Conservation (phyloP, 371 early-diverging fungal species). For the Haplosporangium sp. region DNA sequence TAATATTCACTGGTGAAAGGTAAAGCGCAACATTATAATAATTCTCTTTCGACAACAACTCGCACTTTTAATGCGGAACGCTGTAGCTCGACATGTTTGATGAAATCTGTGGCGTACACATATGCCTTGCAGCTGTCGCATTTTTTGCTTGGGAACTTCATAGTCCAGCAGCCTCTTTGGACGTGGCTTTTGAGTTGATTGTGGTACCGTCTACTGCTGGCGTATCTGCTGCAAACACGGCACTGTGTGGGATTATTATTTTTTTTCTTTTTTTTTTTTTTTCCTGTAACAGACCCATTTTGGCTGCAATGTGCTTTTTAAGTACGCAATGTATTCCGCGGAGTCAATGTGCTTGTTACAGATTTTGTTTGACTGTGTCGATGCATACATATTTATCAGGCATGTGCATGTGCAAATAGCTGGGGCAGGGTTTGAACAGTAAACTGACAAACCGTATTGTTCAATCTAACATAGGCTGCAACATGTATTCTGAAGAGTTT, state of each 20-base stretch:
- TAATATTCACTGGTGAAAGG: conserved; percentile 24
- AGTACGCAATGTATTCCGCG: conserved; percentile 20
- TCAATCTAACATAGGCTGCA: conserved; percentile 39
- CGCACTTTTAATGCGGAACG: conserved; percentile 18
- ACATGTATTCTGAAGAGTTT: conserved; percentile 37
- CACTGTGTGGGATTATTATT: conserved; percentile 21
- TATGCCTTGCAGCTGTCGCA: conserved; percentile 32
- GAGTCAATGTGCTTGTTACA: conserved; percentile 22
- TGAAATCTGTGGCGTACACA: conserved; percentile 21
- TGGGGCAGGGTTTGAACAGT: conserved; percentile 29
- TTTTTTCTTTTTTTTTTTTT: conserved; percentile 11
- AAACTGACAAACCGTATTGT: conserved; percentile 29
- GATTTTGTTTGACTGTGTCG: conserved; percentile 23
- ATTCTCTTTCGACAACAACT: conserved; percentile 24
- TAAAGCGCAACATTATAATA: conserved; percentile 22
- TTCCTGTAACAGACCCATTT: conserved; percentile 22
- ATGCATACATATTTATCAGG: conserved; percentile 18
- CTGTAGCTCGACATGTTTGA: conserved; percentile 28
- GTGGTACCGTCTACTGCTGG: conserved; percentile 30
- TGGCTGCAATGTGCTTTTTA: conserved; percentile 19
- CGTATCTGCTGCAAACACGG: conserved; percentile 22
- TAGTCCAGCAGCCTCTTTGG: conserved; percentile 24
- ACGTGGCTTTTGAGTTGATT: conserved; percentile 27
- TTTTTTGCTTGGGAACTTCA: conserved; percentile 25
- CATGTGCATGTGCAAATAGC: conserved; percentile 21